Evolutionary conservation across 1,284 basidiomycete species (phyloP), one percentile per base, ranked within the genome.

Genomic region (Leccinum griseonigrum): DNA sequence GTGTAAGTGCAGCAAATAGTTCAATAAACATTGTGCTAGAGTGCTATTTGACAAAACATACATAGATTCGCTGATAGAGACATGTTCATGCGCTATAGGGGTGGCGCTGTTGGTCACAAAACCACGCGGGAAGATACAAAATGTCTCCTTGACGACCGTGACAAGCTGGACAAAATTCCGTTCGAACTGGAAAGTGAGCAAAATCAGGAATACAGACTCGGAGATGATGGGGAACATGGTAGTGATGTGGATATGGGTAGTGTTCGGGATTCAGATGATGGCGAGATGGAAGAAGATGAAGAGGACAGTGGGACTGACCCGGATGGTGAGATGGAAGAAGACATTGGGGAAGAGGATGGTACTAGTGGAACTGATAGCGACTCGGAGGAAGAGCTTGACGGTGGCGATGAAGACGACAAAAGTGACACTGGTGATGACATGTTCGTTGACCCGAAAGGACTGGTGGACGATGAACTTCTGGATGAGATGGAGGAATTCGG

Each of bases 401-500:
- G 9, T n/a, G 40, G 16, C n/a, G 7, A 43, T 43, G 40, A 43
- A 43, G 40, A 18, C 10, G 28, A 51, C 18, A 8, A 18, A 43
- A 43, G n/a, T 10, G 13, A 43, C 40, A 43, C 16, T 18, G n/a
- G 16, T 13, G n/a, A 43, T 16, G n/a, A 43, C n/a, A 43, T 43
- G 40, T 9, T 16, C 2, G 18, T 51, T 16, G 28, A 51, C 50
- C 50, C 14, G 9, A 14, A 29, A 7, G n/a, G 10, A n/a, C 34
- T 55, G 26, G 26, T 11, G 7, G 56, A 50, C n/a, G 55, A 60
- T 4, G 28, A 56, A 3, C 58, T 55, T 14, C 14, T 22, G 6
- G 50, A 58, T 26, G 43, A 61, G 29, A 61, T 61, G 40, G 56
- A 61, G 3, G 28, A 61, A 46, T 61, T 58, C 22, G 60, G 56